A percentile compares a stretch with the other conserved stretches of the same genome.
phyloP scores from a whole-genome alignment of 2,329 filamentous ascomycete species.

The Cladosporium cucumerinum region DNA sequence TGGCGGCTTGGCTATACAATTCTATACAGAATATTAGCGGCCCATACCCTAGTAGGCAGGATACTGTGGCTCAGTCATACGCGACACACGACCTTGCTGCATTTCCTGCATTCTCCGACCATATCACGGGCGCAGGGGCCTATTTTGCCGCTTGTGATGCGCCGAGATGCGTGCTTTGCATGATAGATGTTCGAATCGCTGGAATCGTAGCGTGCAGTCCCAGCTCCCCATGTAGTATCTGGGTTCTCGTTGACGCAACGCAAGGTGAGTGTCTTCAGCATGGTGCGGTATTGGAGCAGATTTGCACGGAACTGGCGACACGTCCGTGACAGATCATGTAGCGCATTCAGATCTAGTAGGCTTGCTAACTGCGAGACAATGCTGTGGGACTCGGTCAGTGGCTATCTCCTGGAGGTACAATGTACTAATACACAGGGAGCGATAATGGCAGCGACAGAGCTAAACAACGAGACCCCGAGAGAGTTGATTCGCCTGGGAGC shows the following conservation, averaged over 20 bases:
- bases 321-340: conserved; percentile 77
- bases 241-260: conserved; percentile 69
- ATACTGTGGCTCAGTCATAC: conserved; percentile 46
- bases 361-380: conserved; percentile 72
- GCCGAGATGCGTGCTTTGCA: conserved; percentile 25
- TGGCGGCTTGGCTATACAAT: conserved; percentile 83
- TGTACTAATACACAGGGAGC: neutral
- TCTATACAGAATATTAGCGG: conserved; percentile 51
- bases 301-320: conserved; percentile 76
- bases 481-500: neutral
- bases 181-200: neutral
- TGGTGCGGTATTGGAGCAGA: conserved; percentile 72
- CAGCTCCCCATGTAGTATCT: neutral
- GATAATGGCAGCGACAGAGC: neutral
- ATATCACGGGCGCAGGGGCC: conserved; percentile 81
- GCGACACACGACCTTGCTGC: conserved; percentile 73
- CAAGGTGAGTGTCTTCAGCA: conserved; percentile 71
- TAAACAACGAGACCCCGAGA: neutral
- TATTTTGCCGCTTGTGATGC: conserved; percentile 62
- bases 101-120: conserved; percentile 78
- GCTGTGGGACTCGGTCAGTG: conserved; percentile 48
- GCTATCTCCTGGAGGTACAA: too few relatives aligned
- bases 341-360: conserved; percentile 78
- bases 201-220: neutral
- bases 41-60: neutral